Evolutionary conservation across 2,329 filamentous ascomycete species (phyloP), one percentile per base, ranked within the genome.

Genomic region (Didymella exigua): DNA sequence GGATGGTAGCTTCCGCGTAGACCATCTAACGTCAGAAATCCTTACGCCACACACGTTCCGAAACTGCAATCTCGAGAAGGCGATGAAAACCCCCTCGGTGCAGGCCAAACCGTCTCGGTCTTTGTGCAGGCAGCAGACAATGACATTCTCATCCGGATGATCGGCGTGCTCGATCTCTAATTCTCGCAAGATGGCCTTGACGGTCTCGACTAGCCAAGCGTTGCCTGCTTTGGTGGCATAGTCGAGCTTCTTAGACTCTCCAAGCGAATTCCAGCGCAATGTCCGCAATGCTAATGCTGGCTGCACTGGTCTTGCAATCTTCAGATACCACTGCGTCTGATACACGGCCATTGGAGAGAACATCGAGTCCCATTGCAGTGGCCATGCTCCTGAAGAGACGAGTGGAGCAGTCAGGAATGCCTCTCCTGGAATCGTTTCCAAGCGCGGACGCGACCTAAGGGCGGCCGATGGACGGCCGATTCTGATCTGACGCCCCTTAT

Each of bases 61-160:
- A 19, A 67, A 69, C 18, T 60, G 62, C 13, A 69, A 42, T 45
- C 68, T 71, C 50, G 49, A 63, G 44, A 70, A 67, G 13, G 56
- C 48, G n/a, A 71, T 67, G 13, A 59, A 54, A 4, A 67, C 44
- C 3, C 61, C 63, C 40, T 67, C 62, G 6, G 58, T 59, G 42
- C 59, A 66, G 4, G 60, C 61, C 23, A 70, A 55, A 3, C 61
- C 61, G 10, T 67, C 54, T 3, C 54, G 61, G n/a, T 59, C 54
- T 31, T 69, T 65, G 18, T 58, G 59, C 7, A 71, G 47, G 14
- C 63, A 62, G 33, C 67, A 68, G 1, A 71, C 30, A 26, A 72
- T 60, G 3, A 54, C 19, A 6, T 58, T 38, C 9, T 58, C 53
- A 23, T 45, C 51, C 6, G 37, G 26, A 18, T 65, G 57, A 16